Conservation (phyloP, 176 grass and related monocot genomes). For the Triticum urartu region DNA sequence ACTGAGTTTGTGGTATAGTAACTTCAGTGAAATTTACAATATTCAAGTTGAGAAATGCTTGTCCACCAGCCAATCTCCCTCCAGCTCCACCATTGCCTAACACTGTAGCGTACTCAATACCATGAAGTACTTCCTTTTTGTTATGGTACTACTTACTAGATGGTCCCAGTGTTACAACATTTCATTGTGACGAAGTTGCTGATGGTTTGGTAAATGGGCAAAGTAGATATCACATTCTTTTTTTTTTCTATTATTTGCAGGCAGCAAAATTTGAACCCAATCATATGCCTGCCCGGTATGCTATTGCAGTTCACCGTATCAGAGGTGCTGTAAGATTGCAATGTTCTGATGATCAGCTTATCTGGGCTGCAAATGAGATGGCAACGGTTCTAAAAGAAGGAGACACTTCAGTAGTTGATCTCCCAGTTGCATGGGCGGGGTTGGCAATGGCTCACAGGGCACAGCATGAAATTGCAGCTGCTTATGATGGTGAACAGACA, state of each 20-base stretch:
- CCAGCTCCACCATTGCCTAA: background rate
- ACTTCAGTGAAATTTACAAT: background rate
- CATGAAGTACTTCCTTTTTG: background rate
- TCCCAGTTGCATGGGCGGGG: conserved; percentile 90
- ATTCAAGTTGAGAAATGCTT: background rate
- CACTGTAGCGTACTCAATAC: background rate
- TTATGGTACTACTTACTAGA: background rate
- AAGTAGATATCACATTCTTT: background rate
- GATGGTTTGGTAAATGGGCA: background rate
- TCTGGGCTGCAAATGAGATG: conserved; percentile 93
- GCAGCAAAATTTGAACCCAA: conserved; percentile 91
- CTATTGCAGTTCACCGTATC: conserved; percentile 90
- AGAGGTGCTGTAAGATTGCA: conserved; percentile 84
- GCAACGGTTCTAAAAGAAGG: conserved; percentile 91
- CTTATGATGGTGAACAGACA: conserved; percentile 48
- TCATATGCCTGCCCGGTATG: conserved; percentile 94
- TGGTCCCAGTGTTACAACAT: background rate
- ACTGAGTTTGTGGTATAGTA: conserved; percentile 1
- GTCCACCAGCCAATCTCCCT: background rate
- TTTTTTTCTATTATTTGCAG: conserved; percentile 37
- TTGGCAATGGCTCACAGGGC: conserved; percentile 86
- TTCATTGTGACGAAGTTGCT: background rate
- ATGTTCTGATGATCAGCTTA: conserved; percentile 77
- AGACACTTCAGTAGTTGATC: conserved; percentile 76
- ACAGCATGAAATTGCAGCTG: conserved; percentile 86